phyloP scores from a whole-genome alignment of 139 green algal genomes.

The Nannochloris sp. region DNA sequence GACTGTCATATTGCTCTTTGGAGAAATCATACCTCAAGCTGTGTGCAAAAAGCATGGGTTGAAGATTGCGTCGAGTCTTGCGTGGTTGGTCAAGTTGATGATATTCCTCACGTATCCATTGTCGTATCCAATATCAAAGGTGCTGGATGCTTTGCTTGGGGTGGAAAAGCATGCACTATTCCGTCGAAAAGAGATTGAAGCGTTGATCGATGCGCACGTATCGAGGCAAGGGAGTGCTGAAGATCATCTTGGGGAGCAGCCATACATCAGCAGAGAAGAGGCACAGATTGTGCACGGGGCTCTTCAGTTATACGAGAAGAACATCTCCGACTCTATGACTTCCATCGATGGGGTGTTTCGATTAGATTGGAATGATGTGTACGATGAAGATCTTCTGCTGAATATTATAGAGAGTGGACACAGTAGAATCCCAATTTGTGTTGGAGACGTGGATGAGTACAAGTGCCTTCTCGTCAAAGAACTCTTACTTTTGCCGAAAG shows the following conservation, averaged over 20 bases:
- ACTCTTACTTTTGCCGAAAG: conserved; percentile 38
- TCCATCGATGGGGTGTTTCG: conserved; percentile 82
- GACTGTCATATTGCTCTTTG: conserved; percentile 56
- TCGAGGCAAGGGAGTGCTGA: too few relatives aligned
- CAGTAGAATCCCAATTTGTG: conserved; percentile 71
- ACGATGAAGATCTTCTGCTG: conserved; percentile 49
- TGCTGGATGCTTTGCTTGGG: conserved; percentile 80
- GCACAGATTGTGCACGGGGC: conserved; percentile 60
- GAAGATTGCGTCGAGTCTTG: conserved; percentile 61
- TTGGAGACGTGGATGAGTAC: conserved; percentile 23
- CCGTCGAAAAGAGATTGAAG: conserved; percentile 68
- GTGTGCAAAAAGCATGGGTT: conserved; percentile 81
- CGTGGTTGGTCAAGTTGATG: conserved; percentile 65
- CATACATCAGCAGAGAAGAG: conserved; percentile 46
- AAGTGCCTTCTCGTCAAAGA: conserved; percentile 68
- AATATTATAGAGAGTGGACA: conserved; percentile 62
- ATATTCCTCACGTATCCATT: conserved; percentile 48
- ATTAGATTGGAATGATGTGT: conserved; percentile 43
- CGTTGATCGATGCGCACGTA: conserved; percentile 70
- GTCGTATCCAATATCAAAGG: conserved; percentile 62
- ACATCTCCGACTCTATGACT: conserved; percentile 62
- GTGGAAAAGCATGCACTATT: conserved; percentile 57
- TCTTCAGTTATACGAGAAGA: conserved; percentile 81
- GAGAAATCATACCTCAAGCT: conserved; percentile 55
- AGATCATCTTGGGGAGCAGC: conserved; percentile 56